A percentile compares a stretch with the other conserved stretches of the same genome.
Evolutionary conservation across 176 grass and related monocot species (phyloP).

Genomic region (Thalia dealbata): DNA sequence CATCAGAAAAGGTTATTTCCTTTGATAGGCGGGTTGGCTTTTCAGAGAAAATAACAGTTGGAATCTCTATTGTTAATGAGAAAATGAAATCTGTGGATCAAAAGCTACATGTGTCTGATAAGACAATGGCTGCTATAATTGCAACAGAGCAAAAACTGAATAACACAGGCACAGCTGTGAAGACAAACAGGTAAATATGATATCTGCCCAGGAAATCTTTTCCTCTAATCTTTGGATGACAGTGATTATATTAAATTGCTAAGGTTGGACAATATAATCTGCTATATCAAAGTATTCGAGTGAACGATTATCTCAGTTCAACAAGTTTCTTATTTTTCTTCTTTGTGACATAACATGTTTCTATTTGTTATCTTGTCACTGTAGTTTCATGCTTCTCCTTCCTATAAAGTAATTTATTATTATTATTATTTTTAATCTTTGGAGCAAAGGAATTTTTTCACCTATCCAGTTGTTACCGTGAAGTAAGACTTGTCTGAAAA

Average conservation of each 20-base stretch:
- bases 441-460: no score
- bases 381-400: neutral
- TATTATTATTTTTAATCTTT: no score
- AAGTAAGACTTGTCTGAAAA: no score
- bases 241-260: neutral
- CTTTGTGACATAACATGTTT: neutral
- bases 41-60: conserved; percentile 77
- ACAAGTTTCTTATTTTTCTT: neutral
- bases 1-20: conserved; percentile 72
- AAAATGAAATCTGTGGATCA: conserved; percentile 93
- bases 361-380: neutral
- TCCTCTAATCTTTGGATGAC: neutral
- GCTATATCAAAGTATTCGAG: neutral
- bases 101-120: conserved; percentile 83
- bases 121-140: conserved; percentile 74
- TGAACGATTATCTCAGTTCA: neutral
- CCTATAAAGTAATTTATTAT: no score
- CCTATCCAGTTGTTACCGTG: neutral
- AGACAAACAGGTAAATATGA: conserved; percentile 35
- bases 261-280: neutral
- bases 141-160: conserved; percentile 82
- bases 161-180: conserved; percentile 90
- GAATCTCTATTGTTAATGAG: conserved; percentile 88
- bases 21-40: conserved; percentile 81
- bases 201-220: neutral